phyloP scores from a whole-genome alignment of 140 eudicot genomes.

The Flaveria floridana region DNA sequence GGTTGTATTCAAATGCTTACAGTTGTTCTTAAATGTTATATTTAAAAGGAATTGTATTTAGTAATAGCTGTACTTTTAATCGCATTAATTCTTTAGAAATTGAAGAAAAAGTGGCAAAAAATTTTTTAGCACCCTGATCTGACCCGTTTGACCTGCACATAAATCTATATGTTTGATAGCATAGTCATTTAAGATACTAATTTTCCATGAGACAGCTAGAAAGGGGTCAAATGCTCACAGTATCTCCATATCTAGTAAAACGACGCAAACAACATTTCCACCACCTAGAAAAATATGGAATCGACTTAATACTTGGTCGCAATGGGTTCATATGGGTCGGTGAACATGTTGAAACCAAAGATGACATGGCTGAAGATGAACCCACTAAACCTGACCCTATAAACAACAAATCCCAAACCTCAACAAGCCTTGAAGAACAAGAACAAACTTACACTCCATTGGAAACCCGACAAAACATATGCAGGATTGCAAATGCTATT shows the following conservation, averaged over 20 bases:
- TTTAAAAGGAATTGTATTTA: neutral
- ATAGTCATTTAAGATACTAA: neutral
- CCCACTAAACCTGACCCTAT: constrained; percentile 41
- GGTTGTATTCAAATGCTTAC: neutral
- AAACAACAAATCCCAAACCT: constrained; percentile 25
- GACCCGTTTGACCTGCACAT: neutral
- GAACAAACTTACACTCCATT: constrained; percentile 51
- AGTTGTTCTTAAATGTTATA: neutral
- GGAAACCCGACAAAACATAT: constrained; percentile 67
- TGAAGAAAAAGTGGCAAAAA: neutral
- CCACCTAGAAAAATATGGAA: constrained; percentile 58
- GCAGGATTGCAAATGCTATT: constrained; percentile 75
- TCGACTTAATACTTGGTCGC: constrained; percentile 78
- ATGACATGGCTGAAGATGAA: constrained; percentile 62
- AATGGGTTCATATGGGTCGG: constrained; percentile 95
- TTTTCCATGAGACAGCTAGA: constrained; percentile 58
- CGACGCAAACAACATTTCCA: constrained; percentile 85
- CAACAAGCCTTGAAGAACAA: constrained; percentile 33
- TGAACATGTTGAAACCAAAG: constrained; percentile 68
- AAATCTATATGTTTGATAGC: neutral
- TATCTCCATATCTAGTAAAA: constrained; percentile 76
- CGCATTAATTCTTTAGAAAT: neutral
- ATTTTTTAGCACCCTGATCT: neutral
- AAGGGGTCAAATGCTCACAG: constrained; percentile 68
- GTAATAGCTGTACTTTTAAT: neutral